A percentile compares a stretch with the other conserved stretches of the same genome.
Conservation (phyloP, 2,329 filamentous ascomycete genomes). For the Sporothrix mexicana region DNA sequence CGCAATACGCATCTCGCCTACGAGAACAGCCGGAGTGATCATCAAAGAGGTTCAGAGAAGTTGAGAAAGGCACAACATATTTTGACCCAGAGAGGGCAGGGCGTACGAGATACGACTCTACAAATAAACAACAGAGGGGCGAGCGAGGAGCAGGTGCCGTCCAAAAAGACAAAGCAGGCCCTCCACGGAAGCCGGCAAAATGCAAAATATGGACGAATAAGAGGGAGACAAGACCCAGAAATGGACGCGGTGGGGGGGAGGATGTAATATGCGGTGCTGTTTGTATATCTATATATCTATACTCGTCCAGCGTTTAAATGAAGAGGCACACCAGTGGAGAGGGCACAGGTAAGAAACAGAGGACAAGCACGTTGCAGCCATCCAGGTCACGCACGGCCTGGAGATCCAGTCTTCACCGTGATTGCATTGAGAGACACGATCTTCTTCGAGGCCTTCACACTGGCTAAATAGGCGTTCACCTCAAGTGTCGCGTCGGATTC, state of each 20-base stretch:
- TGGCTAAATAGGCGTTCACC: no score
- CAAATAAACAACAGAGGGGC: no score
- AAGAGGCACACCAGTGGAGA: neutral
- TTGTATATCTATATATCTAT: neutral
- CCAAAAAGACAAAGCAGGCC: neutral
- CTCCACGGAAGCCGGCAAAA: constrained; percentile 13
- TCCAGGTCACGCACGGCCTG: neutral
- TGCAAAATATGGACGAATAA: constrained; percentile 19
- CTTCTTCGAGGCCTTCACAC: no score
- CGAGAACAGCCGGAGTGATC: neutral
- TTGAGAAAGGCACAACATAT: neutral
- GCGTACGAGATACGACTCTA: neutral
- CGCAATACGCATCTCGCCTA: neutral
- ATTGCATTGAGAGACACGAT: no score
- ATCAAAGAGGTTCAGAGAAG: neutral
- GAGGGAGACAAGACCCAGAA: neutral
- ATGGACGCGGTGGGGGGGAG: neutral
- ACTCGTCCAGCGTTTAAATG: constrained; percentile 4
- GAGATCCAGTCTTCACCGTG: neutral
- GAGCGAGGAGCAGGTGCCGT: no score
- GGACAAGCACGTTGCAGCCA: neutral
- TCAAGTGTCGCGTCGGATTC: no score
- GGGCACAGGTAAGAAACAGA: neutral
- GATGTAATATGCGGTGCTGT: constrained; percentile 5
- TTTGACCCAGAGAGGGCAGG: neutral